Base-by-base conservation (phyloP, 345 rosid species). In the Eucalyptus microcorys region DNA sequence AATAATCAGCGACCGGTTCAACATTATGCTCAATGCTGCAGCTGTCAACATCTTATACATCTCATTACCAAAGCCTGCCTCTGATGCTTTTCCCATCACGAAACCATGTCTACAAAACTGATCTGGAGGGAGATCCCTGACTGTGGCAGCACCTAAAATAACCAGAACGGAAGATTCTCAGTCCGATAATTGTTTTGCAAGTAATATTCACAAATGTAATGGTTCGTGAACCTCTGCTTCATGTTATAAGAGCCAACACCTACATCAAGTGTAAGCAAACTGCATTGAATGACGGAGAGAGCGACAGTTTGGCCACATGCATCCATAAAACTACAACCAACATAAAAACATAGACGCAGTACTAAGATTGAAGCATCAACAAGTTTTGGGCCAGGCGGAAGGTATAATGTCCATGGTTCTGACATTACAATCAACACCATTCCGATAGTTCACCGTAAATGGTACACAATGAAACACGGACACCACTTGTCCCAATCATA, bases 61-160 rank as follows among this genome's bases (percentile, higher is more conserved):
- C 90, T 98, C 99, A 81, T 98, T 98, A 40, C 99, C 99, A 47
- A 98, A 96, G 9, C 99, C 99, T 40, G 99, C 99, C 93, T 97
- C 99, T 3, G 99, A 97, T 84, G 99, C 94, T 91, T 98, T 97
- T 84, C 97, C 99, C 61, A 98, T 83, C 42, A 98, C 99, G 93
- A 93, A 98, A 22, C 97, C 97, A 90, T 94, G 99, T 79, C 91
- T 89, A 88, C 99, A 96, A 88, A 98, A 97, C 87, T 96, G 90
- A 90, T 96, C 96, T 4, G 99, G 95, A 49, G 97, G 95, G 53
- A 98, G 95, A 90, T 90, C 90, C 49, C 99, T 95, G 52, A 97
- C 92, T 17, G 89, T 91, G n/a, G 95, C 92, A 91, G 97, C 97
- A 10, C 99, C 99, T 96, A 90, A 71, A 91, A 87, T 49, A 68